Percentiles rank a stretch among this genome's conserved stretches.
phyloP scores from a whole-genome alignment of 2,329 filamentous ascomycete genomes.

The Scortechinia acanthostroma region DNA sequence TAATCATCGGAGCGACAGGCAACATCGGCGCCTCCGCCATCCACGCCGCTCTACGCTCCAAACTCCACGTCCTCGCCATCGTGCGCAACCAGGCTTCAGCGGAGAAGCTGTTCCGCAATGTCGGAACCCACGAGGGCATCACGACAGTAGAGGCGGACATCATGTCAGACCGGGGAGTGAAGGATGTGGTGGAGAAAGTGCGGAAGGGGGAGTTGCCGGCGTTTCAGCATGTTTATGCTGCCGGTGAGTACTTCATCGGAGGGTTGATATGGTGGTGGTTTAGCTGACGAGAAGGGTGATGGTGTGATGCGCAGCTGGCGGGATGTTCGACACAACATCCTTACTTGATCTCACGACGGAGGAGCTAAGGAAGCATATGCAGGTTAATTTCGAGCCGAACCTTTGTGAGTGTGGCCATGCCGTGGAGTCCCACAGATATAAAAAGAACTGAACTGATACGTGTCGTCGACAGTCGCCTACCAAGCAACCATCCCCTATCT shows the following conservation, averaged over 20 bases:
- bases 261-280: too few species aligned
- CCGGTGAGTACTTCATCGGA: conserved; percentile 10
- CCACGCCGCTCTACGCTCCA: conserved; percentile 15
- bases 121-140: conserved; percentile 17
- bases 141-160: conserved; percentile 21
- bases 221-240: conserved; percentile 26
- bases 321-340: too few species aligned
- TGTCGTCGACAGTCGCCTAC: too few species aligned
- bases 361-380: too few species aligned
- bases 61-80: conserved; percentile 22
- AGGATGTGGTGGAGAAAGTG: conserved; percentile 22
- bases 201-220: conserved; percentile 19
- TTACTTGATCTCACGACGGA: too few species aligned
- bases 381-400: too few species aligned
- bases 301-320: too few species aligned
- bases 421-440: too few species aligned
- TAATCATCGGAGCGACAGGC: conserved; percentile 26
- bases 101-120: conserved; percentile 19
- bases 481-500: too few species aligned
- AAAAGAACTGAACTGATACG: too few species aligned
- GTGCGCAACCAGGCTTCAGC: conserved; percentile 22
- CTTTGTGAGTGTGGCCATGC: too few species aligned
- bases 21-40: conserved; percentile 25
- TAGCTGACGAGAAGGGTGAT: too few species aligned
- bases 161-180: conserved; percentile 16